Conservation (phyloP, 345 rosid genomes). For the Eucalyptus regnans region DNA sequence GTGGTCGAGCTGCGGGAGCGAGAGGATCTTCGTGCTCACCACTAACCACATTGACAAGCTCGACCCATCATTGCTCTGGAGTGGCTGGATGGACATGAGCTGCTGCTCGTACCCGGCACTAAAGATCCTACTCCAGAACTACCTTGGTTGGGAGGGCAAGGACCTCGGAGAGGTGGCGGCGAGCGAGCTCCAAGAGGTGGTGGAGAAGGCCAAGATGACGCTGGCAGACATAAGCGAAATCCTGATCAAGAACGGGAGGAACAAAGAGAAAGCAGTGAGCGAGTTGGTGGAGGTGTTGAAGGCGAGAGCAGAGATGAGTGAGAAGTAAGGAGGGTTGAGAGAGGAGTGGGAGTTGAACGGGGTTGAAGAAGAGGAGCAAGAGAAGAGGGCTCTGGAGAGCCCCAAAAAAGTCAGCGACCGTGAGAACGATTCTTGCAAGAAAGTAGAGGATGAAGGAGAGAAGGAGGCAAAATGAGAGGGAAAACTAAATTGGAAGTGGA, state of each 20-base stretch:
- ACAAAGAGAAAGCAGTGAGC: neutral
- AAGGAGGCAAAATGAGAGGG: neutral
- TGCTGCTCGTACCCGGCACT: neutral
- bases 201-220: neutral
- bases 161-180: neutral
- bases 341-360: neutral
- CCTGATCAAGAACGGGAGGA: conserved; percentile 56
- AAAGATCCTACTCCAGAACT: conserved; percentile 42
- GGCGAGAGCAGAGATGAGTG: neutral
- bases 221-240: neutral
- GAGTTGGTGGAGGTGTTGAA: neutral
- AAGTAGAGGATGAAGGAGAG: neutral
- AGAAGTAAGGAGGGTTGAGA: neutral
- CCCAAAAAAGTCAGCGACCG: neutral
- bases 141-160: neutral
- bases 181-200: conserved; percentile 25
- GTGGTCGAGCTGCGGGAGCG: conserved; percentile 92
- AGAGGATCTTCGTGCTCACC: neutral
- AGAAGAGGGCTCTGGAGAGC: neutral
- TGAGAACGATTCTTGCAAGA: neutral
- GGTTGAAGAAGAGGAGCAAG: neutral
- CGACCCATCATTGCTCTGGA: conserved; percentile 19
- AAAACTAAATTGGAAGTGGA: neutral
- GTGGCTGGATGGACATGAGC: conserved; percentile 4
- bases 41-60: neutral